Conservation (phyloP, 1,139 yeast genomes). For the Lodderomyces metapsilosis region DNA sequence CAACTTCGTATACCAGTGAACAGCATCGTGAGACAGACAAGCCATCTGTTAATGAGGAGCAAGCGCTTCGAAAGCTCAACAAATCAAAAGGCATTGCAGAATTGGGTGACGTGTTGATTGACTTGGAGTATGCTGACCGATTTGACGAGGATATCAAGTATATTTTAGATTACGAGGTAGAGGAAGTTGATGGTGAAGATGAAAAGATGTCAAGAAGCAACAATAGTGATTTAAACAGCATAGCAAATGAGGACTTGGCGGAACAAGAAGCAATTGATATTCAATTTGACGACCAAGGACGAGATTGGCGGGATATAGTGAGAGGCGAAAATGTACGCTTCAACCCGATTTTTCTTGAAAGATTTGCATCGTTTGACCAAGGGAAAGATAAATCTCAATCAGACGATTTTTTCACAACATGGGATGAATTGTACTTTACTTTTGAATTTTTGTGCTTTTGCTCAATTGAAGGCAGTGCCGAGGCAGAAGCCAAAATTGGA, state of each 20-base stretch:
- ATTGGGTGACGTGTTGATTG: slow-evolving; percentile 53
- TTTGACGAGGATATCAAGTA: slow-evolving; percentile 73
- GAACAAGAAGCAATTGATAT: slow-evolving; percentile 16
- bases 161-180: slow-evolving; percentile 53
- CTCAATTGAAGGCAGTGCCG: slow-evolving; percentile 26
- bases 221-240: background rate
- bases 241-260: slow-evolving; percentile 2
- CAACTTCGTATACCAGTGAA: slow-evolving; percentile 21
- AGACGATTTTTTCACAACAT: slow-evolving; percentile 27
- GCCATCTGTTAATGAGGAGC: slow-evolving; percentile 16
- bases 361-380: slow-evolving; percentile 17
- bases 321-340: slow-evolving; percentile 48
- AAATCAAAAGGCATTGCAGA: slow-evolving; percentile 32
- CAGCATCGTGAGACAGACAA: slow-evolving; percentile 13
- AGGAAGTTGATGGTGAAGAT: slow-evolving; percentile 5
- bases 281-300: slow-evolving; percentile 57
- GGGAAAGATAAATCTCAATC: slow-evolving; percentile 21
- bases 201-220: background rate
- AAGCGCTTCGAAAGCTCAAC: slow-evolving; percentile 20
- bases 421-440: slow-evolving; percentile 29
- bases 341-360: slow-evolving; percentile 20
- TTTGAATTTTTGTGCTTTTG: slow-evolving; percentile 28
- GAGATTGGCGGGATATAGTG: slow-evolving; percentile 71
- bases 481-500: slow-evolving; percentile 33
- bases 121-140: slow-evolving; percentile 62